Percentiles rank a stretch among this genome's conserved stretches.
phyloP scores from a whole-genome alignment of 1,284 basidiomycete species.

The Spongispora temasekensis region DNA sequence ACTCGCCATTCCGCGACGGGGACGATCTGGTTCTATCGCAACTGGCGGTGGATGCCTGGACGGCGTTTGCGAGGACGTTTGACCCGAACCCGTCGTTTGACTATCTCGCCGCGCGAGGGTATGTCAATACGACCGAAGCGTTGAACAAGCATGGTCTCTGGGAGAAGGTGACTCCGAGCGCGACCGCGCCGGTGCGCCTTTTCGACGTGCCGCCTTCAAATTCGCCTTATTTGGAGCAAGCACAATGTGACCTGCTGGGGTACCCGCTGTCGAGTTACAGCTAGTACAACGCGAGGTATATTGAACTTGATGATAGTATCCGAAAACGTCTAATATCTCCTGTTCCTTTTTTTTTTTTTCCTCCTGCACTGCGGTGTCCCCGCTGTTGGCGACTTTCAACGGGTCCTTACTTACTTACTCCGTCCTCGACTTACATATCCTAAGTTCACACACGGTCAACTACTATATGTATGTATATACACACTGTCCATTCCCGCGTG shows the following conservation, averaged over 20 bases:
- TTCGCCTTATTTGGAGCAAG: constrained; percentile 11
- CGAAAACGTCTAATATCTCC: too few species aligned
- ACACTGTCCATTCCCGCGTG: too few species aligned
- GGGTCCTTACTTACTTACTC: too few species aligned
- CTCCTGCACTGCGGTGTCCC: too few species aligned
- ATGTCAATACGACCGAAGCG: constrained; percentile 10
- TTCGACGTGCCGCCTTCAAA: constrained; percentile 11
- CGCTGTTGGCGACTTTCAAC: too few species aligned
- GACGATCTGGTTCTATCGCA: constrained; percentile 42
- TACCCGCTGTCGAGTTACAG: constrained; percentile 12
- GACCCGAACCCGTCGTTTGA: constrained; percentile 42
- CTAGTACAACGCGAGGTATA: not conserved
- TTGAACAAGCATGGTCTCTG: constrained; percentile 3
- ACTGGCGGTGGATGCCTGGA: constrained; percentile 40
- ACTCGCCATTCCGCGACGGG: constrained; percentile 40
- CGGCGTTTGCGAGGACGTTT: constrained; percentile 41
- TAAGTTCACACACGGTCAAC: too few species aligned
- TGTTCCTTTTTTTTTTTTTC: too few species aligned
- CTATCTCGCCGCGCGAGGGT: constrained; percentile 39
- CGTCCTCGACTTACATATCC: too few species aligned
- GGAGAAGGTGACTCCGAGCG: constrained; percentile 2
- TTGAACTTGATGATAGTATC: too few species aligned
- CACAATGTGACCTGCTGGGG: constrained; percentile 14
- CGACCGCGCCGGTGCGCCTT: constrained; percentile 5
- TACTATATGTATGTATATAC: too few species aligned